Evolutionary conservation across 2,329 filamentous ascomycete genomes (phyloP).

Genomic region (Dactylellina leptospora): DNA sequence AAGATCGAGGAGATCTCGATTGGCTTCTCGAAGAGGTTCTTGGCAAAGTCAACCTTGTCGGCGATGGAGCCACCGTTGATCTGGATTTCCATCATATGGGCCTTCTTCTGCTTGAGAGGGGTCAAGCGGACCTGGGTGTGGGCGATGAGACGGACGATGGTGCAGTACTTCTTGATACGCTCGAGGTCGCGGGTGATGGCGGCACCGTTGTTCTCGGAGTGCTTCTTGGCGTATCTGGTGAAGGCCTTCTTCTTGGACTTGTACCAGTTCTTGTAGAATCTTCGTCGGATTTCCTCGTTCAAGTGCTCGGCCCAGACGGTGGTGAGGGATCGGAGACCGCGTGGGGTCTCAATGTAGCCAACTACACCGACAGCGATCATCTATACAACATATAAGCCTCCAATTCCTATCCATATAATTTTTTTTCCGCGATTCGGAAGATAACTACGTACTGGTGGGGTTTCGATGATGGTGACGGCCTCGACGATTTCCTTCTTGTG

Average conservation of each 20-base stretch:
- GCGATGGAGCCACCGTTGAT: conserved; percentile 95
- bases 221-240: conserved; percentile 99
- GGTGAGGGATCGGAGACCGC: conserved; percentile 97
- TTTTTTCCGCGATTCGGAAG: conserved; percentile 2
- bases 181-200: conserved; percentile 97
- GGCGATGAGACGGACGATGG: conserved; percentile 96
- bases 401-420: conserved; percentile 12
- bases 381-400: conserved; percentile 66
- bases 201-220: conserved; percentile 89
- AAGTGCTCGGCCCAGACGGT: conserved; percentile 99
- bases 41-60: conserved; percentile 96
- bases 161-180: conserved; percentile 99
- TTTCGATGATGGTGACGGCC: conserved; percentile 87
- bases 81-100: conserved; percentile 99
- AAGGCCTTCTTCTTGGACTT: conserved; percentile 99
- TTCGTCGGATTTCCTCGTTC: conserved; percentile 97
- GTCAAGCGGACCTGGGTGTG: conserved; percentile 99
- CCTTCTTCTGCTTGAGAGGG: conserved; percentile 99
- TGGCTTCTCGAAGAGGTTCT: conserved; percentile 98
- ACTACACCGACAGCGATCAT: conserved; percentile 99
- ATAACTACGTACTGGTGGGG: conserved; percentile 80
- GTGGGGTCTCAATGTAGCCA: conserved; percentile 99
- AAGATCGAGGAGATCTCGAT: conserved; percentile 92
- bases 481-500: conserved; percentile 99
- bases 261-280: conserved; percentile 99